A percentile compares a stretch with the other conserved stretches of the same genome.
phyloP scores from a whole-genome alignment of 1,284 basidiomycete genomes.

The Irpex lacteus region DNA sequence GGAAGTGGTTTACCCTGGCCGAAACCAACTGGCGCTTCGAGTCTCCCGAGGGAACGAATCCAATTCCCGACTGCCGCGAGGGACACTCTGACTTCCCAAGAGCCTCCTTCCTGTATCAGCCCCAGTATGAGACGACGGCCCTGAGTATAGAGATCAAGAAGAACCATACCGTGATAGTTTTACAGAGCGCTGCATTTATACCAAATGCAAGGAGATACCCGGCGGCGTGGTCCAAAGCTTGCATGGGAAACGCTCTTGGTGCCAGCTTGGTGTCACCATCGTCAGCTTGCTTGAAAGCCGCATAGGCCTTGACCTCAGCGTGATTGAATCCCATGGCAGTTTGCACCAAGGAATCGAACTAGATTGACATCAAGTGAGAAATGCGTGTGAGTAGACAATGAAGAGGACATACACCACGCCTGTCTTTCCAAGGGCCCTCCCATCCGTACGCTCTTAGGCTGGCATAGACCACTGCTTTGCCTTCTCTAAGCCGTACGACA shows the following conservation, averaged over 20 bases:
- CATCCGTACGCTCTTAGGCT: conserved; percentile 59
- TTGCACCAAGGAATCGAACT: conserved; percentile 72
- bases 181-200: conserved; percentile 52
- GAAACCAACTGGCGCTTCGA: conserved; percentile 41
- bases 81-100: conserved; percentile 60
- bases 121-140: background rate
- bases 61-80: conserved; percentile 54
- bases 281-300: conserved; percentile 25
- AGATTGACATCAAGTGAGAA: background rate
- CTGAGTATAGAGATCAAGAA: too few relatives aligned
- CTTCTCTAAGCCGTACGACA: conserved; percentile 28
- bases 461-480: conserved; percentile 57
- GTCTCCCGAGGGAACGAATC: conserved; percentile 53
- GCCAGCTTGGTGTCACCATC: conserved; percentile 15
- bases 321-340: conserved; percentile 63
- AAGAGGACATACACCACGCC: conserved; percentile 43
- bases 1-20: conserved; percentile 31
- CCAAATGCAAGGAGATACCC: conserved; percentile 62
- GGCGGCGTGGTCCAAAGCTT: conserved; percentile 62
- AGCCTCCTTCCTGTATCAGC: conserved; percentile 53
- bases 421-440: conserved; percentile 57
- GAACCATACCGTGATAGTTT: conserved; percentile 45
- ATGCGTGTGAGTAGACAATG: background rate
- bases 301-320: conserved; percentile 52
- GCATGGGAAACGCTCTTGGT: conserved; percentile 56